Base-by-base conservation (phyloP, 164 flowering plant species). In the Vitis rotundifolia region DNA sequence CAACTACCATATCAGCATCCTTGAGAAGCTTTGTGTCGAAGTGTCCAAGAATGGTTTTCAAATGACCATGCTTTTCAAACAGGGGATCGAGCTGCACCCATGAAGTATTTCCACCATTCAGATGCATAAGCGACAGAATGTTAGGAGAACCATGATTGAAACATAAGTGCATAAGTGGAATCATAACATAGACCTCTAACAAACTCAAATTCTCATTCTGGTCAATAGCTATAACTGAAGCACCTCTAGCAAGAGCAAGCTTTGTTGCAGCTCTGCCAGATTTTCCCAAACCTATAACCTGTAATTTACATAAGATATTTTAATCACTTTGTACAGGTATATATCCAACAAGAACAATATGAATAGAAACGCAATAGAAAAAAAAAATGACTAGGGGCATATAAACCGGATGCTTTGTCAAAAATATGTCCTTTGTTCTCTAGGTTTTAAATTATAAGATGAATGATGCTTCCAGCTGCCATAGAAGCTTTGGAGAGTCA, bases 241-340 rank as follows among this genome's bases (percentile, higher is more conserved):
- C 86, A 59, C 86, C 86, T 71, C 86, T 64, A 5, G 78, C 75
- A 51, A 83, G 71, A 70, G 86, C 86, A 73, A 83, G 86, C 64
- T 71, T 79, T 11, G 77, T 79, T 0, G 84, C 86, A 52, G 84
- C 74, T 68, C 71, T 75, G 53, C 84, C 86, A 71, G 84, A 83
- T 53, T 59, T 70, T 14, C 86, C 86, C 22, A 80, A 67, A 22
- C 86, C 84, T 50, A 83, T 57, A 65, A 83, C 77, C 84, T 83
- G 73, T 55, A 71, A 51, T 44, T 18, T 15, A 59, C 8, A 59
- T 26, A 26, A 5, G 29, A 22, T 22, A 22, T 22, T 22, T n/a
- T 29, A 29, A 26, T 28, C 9, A 14, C 8, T 26, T 28, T 29
- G 62, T 0, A 31, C 2, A 1, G 2, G 14, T 19, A 10, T 14